Base-by-base conservation (phyloP, 306 rosid genomes). In the Mimosa bimucronata region DNA sequence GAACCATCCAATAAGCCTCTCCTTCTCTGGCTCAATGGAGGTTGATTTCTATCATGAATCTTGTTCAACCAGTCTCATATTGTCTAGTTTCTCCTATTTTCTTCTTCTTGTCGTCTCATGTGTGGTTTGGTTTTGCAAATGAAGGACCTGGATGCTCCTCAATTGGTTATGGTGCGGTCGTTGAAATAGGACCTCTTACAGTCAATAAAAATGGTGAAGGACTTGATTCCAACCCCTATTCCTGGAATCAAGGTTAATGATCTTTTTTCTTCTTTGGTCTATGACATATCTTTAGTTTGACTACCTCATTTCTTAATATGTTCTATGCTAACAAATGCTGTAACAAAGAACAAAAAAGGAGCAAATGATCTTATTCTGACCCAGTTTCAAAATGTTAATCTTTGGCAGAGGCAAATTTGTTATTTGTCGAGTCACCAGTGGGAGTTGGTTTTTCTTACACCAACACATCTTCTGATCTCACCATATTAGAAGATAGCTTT, bases 81-180 rank as follows among this genome's bases (percentile, higher is more conserved):
- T 14, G 8, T 70, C 19, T 60, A 60, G 37, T 19, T 71, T 29
- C 2, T 48, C 3, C 44, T 29, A 9, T 3, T 26, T 75, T 29
- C 26, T n/a, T 62, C 61, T 62, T 6, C 70, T 18, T 58, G 64
- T 55, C 5, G 19, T 76, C 48, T 77, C n/a, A 16, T 74, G 28
- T 66, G 21, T 40, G 41, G 52, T 31, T 77, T 3, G 41, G 75
- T 79, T 79, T 30, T 71, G 31, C 9, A 18, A 74, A 8, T 71
- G 76, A 70, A 88, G 91, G 91, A 74, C 91, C 91, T 9, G 91
- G 89, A 74, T 88, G 91, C 81, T 88, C 91, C 71, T 88, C 91
- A 3, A 74, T 88, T 86, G 91, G 89, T 52, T 86, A 79, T 79
- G 91, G 91, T 26, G 89, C 91, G 16, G 85, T 29, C 46, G 85